phyloP scores from a whole-genome alignment of 2,329 filamentous ascomycete species.

The Phialophora tarda region DNA sequence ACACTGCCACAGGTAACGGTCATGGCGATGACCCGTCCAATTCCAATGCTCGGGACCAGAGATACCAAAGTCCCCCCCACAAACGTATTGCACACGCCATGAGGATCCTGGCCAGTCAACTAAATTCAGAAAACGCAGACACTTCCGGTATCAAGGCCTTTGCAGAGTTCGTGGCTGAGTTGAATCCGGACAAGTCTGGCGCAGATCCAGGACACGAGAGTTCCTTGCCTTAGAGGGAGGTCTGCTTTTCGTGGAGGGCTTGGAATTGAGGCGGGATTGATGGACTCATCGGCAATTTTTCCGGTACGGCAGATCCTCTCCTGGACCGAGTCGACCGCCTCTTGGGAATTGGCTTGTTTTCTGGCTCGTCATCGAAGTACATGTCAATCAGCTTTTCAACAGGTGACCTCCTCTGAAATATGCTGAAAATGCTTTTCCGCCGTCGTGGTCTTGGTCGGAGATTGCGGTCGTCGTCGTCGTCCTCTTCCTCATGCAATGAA shows the following conservation, averaged over 20 bases:
- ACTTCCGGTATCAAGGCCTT: slow-evolving; percentile 27
- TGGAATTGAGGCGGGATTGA: slow-evolving; percentile 18
- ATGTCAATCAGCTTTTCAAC: slow-evolving; percentile 37
- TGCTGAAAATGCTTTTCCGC: slow-evolving; percentile 32
- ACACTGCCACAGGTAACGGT: slow-evolving; percentile 44
- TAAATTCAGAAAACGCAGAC: slow-evolving; percentile 27
- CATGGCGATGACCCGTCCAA: slow-evolving; percentile 41
- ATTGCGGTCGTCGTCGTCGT: background rate
- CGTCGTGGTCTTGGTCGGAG: slow-evolving; percentile 17
- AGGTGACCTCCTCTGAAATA: slow-evolving; percentile 32
- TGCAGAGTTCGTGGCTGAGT: slow-evolving; percentile 26
- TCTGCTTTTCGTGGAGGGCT: slow-evolving; percentile 8
- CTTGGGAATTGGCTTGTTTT: slow-evolving; percentile 15
- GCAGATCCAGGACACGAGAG: background rate
- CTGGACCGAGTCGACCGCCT: slow-evolving; percentile 17
- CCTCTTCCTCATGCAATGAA: background rate
- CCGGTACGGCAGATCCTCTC: slow-evolving; percentile 15
- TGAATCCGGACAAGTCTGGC: slow-evolving; percentile 9
- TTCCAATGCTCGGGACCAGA: slow-evolving; percentile 12
- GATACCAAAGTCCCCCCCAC: slow-evolving; percentile 17
- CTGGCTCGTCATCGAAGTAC: slow-evolving; percentile 34
- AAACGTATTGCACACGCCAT: slow-evolving; percentile 27
- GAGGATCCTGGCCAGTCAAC: slow-evolving; percentile 16
- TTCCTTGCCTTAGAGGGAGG: background rate
- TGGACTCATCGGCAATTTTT: slow-evolving; percentile 18